Conservation (phyloP, 148 eudicot species). For the Pouteria glomerata region DNA sequence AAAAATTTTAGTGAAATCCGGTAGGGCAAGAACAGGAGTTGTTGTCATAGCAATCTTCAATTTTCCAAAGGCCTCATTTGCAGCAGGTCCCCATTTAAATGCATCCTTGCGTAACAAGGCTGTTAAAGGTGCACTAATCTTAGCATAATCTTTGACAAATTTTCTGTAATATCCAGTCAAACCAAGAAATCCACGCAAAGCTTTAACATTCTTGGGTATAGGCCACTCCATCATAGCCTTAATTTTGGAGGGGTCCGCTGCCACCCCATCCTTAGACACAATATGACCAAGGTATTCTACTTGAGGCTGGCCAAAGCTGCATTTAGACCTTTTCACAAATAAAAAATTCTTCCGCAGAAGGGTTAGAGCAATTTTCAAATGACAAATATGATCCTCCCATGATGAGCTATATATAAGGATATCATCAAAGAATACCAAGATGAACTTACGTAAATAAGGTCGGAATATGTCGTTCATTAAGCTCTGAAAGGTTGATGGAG, state of each 20-base stretch:
- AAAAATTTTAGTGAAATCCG: no score
- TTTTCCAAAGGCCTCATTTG: neutral
- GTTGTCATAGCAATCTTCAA: no score
- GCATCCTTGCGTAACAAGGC: neutral
- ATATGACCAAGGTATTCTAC: neutral
- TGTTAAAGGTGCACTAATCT: neutral
- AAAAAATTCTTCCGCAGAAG: neutral
- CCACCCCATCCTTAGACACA: neutral
- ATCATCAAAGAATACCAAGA: neutral
- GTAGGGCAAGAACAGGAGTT: no score
- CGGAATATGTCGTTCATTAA: neutral
- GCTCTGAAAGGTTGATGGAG: neutral
- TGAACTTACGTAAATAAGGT: neutral
- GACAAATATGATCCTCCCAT: neutral
- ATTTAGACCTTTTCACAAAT: neutral
- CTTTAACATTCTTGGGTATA: neutral
- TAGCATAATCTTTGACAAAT: neutral
- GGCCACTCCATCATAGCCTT: neutral
- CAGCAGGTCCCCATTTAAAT: neutral
- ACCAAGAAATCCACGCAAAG: neutral
- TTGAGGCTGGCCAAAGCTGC: neutral
- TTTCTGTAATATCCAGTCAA: neutral
- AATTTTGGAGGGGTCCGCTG: neutral
- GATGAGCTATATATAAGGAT: neutral
- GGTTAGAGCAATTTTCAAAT: neutral